A percentile compares a stretch with the other conserved stretches of the same genome.
phyloP scores from a whole-genome alignment of 176 grass and related monocot species.

The Carex scoparia region DNA sequence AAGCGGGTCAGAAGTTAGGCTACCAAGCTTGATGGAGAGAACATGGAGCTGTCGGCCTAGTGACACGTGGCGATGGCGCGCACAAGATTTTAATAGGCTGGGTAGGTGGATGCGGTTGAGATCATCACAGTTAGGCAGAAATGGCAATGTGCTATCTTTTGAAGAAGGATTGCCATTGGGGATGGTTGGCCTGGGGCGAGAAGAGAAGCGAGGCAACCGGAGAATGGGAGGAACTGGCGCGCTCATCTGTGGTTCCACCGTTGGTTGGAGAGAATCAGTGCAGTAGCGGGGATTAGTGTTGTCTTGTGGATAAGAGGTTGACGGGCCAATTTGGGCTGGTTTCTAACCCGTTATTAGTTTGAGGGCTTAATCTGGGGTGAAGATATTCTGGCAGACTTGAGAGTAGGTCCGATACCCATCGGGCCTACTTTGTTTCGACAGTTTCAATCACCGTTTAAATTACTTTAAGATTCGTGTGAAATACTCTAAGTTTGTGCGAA shows the following conservation, averaged over 20 bases:
- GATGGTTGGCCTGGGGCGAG: background rate
- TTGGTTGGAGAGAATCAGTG: background rate
- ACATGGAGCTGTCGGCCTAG: conserved; percentile 52
- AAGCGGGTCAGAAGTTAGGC: conserved; percentile 37
- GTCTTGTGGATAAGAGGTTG: background rate
- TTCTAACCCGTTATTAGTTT: background rate
- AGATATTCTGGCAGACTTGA: too few relatives aligned
- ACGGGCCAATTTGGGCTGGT: background rate
- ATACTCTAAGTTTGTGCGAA: too few relatives aligned
- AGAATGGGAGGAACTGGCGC: background rate
- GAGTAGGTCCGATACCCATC: too few relatives aligned
- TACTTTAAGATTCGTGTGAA: too few relatives aligned
- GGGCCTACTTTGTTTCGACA: too few relatives aligned
- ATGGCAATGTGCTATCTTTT: background rate
- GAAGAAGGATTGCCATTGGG: background rate
- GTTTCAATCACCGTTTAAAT: too few relatives aligned
- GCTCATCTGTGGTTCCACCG: background rate
- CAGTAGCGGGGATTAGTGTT: background rate
- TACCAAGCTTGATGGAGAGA: conserved; percentile 54
- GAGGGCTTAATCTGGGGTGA: too few relatives aligned
- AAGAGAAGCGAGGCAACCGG: background rate
- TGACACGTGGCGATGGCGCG: conserved; percentile 21
- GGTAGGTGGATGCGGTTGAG: conserved; percentile 32
- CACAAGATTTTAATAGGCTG: conserved; percentile 39
- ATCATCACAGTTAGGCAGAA: background rate